Conservation (phyloP, 306 rosid genomes). For the Oxytropis ochrocephala region DNA sequence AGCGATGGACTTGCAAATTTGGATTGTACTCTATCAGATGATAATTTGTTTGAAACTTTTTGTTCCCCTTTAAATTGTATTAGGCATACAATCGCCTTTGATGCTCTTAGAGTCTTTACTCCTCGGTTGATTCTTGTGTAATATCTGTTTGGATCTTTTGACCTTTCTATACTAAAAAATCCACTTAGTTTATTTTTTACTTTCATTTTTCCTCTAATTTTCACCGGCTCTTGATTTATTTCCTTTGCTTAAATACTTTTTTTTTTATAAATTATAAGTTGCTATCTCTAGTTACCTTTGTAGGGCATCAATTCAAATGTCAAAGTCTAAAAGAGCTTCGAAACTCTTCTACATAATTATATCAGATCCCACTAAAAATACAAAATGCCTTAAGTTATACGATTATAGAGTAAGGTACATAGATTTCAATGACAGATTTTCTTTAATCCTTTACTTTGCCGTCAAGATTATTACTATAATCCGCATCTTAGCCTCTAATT, state of each 20-base stretch:
- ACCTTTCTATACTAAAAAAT: too few species aligned
- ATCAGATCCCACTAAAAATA: constrained; percentile 9
- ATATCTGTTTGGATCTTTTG: too few species aligned
- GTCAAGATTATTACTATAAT: constrained; percentile 24
- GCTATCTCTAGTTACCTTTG: background rate
- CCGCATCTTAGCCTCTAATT: background rate
- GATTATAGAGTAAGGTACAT: constrained; percentile 3
- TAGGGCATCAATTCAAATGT: constrained; percentile 1
- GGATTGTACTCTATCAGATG: too few species aligned
- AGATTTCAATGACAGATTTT: constrained; percentile 20
- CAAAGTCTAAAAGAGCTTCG: too few species aligned
- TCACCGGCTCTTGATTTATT: background rate
- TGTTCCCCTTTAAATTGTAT: too few species aligned
- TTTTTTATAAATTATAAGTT: background rate
- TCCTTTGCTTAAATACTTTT: background rate
- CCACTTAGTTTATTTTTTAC: too few species aligned
- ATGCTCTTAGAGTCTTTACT: too few species aligned
- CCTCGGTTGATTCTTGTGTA: too few species aligned
- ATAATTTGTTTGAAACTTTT: too few species aligned
- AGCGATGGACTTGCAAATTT: too few species aligned
- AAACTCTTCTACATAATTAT: too few species aligned
- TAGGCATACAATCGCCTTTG: too few species aligned
- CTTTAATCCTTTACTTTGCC: background rate
- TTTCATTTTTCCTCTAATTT: background rate
- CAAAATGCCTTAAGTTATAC: background rate